phyloP scores from a whole-genome alignment of 202 grass and related monocot species.

The Carex arenaria region DNA sequence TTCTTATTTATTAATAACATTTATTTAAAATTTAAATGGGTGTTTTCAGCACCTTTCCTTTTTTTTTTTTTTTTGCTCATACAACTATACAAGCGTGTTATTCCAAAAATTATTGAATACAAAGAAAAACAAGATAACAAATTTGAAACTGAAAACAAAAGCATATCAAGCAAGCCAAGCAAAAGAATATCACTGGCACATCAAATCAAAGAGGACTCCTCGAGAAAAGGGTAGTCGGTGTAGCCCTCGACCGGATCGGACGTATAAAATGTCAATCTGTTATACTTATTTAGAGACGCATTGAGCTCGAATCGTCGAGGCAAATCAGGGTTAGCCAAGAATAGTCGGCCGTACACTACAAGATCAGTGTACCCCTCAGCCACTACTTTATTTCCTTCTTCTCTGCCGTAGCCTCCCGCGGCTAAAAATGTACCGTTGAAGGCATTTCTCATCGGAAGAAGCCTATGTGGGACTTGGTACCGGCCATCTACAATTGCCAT shows the following conservation, averaged over 20 bases:
- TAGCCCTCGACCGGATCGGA: constrained; percentile 50
- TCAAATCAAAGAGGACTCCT: not conserved
- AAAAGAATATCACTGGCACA: not conserved
- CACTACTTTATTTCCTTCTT: constrained; percentile 44
- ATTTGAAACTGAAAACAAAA: not conserved
- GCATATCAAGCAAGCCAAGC: not conserved
- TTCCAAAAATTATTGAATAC: not conserved
- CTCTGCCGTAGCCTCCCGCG: constrained; percentile 40
- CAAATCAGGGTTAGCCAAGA: constrained; percentile 51
- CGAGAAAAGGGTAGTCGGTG: constrained; percentile 43
- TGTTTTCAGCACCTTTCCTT: too few species aligned
- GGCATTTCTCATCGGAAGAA: constrained; percentile 20
- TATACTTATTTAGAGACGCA: constrained; percentile 34
- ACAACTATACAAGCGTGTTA: not conserved
- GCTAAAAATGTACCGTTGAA: constrained; percentile 39
- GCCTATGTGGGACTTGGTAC: constrained; percentile 29
- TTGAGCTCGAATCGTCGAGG: constrained; percentile 28
- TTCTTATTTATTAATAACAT: too few species aligned
- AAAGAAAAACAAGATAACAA: not conserved
- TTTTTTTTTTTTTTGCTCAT: too few species aligned
- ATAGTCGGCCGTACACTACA: constrained; percentile 28
- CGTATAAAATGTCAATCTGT: constrained; percentile 43
- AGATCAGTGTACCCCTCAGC: constrained; percentile 37
- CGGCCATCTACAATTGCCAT: constrained; percentile 34
- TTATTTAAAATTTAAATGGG: too few species aligned